Evolutionary conservation across 2,329 filamentous ascomycete genomes (phyloP), one percentile per base, ranked within the genome.

Genomic region (Pseudocercospora pini-densiflorae): DNA sequence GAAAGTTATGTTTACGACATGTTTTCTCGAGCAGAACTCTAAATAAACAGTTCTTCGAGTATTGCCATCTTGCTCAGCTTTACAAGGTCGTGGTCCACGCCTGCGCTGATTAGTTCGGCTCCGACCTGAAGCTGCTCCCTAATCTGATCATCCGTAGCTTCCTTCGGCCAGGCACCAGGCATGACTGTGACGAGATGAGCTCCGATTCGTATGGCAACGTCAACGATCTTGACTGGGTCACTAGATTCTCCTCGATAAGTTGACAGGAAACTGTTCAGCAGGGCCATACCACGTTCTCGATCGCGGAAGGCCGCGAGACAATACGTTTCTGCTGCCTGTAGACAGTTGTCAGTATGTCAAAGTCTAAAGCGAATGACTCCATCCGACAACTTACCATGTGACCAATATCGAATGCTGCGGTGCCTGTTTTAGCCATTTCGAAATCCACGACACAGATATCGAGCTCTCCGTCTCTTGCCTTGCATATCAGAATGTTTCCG

Each of bases 351-450:
- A 43, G 40, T 19, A 43, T 43, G 40, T 19, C 5, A 43, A 43
- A 43, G 40, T 43, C 7, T 5, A n/a, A n/a, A 5, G 2, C 5
- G 12, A 16, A 43, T 40, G 36, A 16, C 36, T n/a, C n/a, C 10
- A 5, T 54, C 21, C 16, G 24, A 54, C 24, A 12, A 54, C 51
- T 27, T 33, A 55, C 67, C 69, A 69, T 71, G 29, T 71, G 69
- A 2, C 68, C 68, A 14, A 71, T 27, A 55, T 71, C 70, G 21
- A 67, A 71, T 2, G 61, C 66, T 43, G 68, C 66, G 2, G 66
- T 70, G 9, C 66, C 66, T 1, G 68, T 60, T 33, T 69, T 70
- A 5, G 66, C 53, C 12, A 71, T 40, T 59, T 70, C 68, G 16
- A 70, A 54, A 51, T 71, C 70, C 6, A 70, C 16, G 0, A 65